A percentile compares a stretch with the other conserved stretches of the same genome.
Conservation (phyloP, 176 grass and related monocot species). For the Cenchrus fungigraminus region DNA sequence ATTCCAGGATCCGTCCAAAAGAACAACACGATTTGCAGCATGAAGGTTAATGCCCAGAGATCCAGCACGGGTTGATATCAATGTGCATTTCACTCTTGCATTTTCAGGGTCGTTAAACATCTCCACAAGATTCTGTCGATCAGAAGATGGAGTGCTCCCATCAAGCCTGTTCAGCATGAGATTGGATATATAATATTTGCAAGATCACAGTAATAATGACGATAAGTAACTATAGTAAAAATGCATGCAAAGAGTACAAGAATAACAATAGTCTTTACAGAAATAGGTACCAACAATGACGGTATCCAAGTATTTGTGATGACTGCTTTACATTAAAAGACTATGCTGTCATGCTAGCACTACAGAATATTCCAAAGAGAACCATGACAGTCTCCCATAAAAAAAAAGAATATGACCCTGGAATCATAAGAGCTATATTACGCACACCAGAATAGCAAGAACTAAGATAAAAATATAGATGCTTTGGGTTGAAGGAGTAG, state of each 20-base stretch:
- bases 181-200: constrained; percentile 27
- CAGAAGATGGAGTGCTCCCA: constrained; percentile 85
- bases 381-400: neutral
- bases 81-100: constrained; percentile 81
- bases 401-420: neutral
- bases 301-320: neutral
- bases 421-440: neutral
- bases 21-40: constrained; percentile 91
- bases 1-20: constrained; percentile 99
- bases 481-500: constrained; percentile 20
- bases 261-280: constrained; percentile 9
- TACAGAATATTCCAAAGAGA: neutral
- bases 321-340: neutral
- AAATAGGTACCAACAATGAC: neutral
- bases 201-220: constrained; percentile 19
- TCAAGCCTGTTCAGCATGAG: constrained; percentile 70
- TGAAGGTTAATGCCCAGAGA: constrained; percentile 97
- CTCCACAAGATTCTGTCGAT: constrained; percentile 93
- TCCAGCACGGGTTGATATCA: constrained; percentile 99
- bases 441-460: neutral
- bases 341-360: neutral
- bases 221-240: constrained; percentile 31
- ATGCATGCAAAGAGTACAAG: neutral
- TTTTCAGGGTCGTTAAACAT: constrained; percentile 87
- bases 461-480: neutral